Percentiles rank a stretch among this genome's conserved stretches.
Evolutionary conservation across 2,329 filamentous ascomycete genomes (phyloP).

Genomic region (Alternaria dauci): DNA sequence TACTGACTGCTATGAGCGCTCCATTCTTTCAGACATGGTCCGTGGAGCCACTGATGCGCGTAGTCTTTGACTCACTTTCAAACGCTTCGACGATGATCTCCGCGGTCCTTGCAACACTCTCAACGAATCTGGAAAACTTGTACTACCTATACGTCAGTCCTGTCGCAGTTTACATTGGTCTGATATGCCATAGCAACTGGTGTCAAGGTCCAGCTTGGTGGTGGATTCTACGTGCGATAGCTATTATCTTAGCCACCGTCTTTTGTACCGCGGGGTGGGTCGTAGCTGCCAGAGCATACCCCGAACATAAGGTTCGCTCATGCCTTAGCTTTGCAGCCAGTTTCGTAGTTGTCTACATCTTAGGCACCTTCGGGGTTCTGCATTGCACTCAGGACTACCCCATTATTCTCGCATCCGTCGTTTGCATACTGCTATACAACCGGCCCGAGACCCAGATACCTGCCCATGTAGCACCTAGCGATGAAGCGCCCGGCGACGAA

Average conservation of each 20-base stretch:
- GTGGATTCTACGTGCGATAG: not conserved
- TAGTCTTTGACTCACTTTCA: not conserved
- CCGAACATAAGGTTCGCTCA: not conserved
- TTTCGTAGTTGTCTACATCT: not conserved
- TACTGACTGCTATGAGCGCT: not conserved
- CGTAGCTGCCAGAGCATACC: not conserved
- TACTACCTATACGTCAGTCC: not conserved
- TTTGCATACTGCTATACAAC: not conserved
- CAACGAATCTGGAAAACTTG: not conserved
- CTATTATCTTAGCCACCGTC: not conserved
- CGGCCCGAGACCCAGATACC: not conserved
- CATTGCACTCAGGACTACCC: slow-evolving; percentile 4
- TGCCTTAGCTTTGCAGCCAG: not conserved
- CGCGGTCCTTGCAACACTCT: not conserved
- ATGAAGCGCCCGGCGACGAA: not conserved
- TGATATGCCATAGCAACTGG: not conserved
- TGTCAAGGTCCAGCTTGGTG: not conserved
- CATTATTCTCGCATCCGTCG: not conserved
- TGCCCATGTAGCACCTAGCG: not conserved
- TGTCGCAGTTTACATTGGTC: not conserved
- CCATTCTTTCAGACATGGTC: not conserved
- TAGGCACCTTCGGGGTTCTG: not conserved
- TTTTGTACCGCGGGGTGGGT: not conserved
- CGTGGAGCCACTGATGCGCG: not conserved
- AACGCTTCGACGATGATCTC: not conserved